These are phyloP conservation scores for Smithsoniella earleae DNA, from an alignment of 163 green algal genomes.

Conservation along the genomic window DNA sequence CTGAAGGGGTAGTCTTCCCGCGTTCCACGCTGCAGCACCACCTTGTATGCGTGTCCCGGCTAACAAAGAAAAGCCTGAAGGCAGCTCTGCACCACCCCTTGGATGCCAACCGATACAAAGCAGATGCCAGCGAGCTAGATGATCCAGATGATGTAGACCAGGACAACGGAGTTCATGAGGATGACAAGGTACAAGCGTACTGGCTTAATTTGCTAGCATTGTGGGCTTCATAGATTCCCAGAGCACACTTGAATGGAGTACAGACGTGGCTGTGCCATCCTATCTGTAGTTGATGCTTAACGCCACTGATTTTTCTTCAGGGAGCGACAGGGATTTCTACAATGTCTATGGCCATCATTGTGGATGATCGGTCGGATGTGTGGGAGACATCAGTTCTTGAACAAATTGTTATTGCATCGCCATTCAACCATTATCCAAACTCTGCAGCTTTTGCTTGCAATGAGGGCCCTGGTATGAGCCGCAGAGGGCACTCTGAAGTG, in stretches of 20 bases:
- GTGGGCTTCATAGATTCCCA: no score
- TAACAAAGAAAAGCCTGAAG: conserved; percentile 12
- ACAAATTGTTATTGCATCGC: conserved; percentile 37
- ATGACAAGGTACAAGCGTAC: conserved; percentile 22
- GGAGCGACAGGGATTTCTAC: conserved; percentile 26
- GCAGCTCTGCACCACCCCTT: conserved; percentile 27
- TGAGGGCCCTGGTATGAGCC: conserved; percentile 14
- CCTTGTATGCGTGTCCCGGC: conserved; percentile 17
- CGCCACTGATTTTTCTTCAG: no score
- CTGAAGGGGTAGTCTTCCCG: conserved; percentile 39
- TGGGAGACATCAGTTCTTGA: conserved; percentile 46
- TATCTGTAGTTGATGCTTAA: not conserved
- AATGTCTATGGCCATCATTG: conserved; percentile 42
- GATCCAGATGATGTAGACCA: conserved; percentile 23
- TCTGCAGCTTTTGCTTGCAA: not conserved
- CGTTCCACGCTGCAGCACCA: conserved; percentile 8
- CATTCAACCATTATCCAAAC: conserved; percentile 28
- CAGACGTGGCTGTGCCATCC: no score
- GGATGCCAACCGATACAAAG: conserved; percentile 24
- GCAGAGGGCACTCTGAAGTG: conserved; percentile 13
- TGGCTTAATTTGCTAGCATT: no score
- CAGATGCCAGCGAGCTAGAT: not conserved
- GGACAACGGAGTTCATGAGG: conserved; percentile 4
- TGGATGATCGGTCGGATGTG: conserved; percentile 57
- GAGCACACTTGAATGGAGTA: no score